Evolutionary conservation across 1,139 yeast species (phyloP), one percentile per base, ranked within the genome.

Genomic region (Sugiyamaella paludigena): DNA sequence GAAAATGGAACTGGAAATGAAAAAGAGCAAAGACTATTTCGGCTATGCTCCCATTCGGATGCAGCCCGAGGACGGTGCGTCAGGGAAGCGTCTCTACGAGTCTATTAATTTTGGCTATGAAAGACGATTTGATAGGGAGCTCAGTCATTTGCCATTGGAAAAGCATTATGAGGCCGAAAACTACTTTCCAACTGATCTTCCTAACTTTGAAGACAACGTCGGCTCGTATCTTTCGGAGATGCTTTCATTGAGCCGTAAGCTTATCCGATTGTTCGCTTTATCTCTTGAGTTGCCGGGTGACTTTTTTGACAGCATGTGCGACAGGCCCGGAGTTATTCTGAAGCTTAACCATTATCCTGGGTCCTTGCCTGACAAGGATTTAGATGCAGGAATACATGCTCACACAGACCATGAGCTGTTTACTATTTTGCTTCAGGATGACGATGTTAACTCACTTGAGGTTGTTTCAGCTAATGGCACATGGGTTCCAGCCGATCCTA

Each of bases 321-420:
- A 19, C 33, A 13, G 28, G 16, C 41, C 41, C n/a, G 41, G 31
- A 7, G 41, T 29, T 8, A 19, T 29, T 27, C 15, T 38, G 31
- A 38, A 29, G 32, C 15, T 38, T 24, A 26, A 19, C n/a, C 41
- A 38, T 29, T 38, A 38, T 38, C 41, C 41, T 9, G 43, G 13
- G 5, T 31, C 15, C 5, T 6, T 31, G 34, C 12, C 12, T 31
- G 34, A 31, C 12, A 31, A 31, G 15, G 34, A 31, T 31, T n/a
- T n/a, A 13, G 34, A 31, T 31, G 35, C 52, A 7, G 72, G 72
- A 2, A 64, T 70, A 43, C 73, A 73, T 4, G 72, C 73, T 1
- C 75, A 71, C 52, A 68, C 72, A 4, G 75, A 71, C 51, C 68
- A 67, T 48, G 73, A 70, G 32, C 61, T 68, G 13, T 52, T 70